Percentiles rank a stretch among this genome's conserved stretches.
phyloP scores from a whole-genome alignment of 1,284 basidiomycete genomes.

The Ustilago lituana region DNA sequence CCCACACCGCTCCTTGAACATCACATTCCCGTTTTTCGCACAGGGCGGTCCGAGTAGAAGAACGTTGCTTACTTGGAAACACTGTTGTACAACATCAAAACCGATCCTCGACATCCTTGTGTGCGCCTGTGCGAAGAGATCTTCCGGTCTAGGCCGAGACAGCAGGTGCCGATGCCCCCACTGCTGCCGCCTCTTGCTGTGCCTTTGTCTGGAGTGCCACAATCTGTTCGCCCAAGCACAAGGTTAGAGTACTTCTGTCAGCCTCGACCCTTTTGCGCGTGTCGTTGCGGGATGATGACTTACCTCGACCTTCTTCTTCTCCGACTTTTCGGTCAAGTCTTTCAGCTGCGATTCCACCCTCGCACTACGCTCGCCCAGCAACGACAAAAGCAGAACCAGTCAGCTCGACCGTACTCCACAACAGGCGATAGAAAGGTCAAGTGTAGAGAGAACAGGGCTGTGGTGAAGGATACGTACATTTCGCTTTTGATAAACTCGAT shows the following conservation, averaged over 20 bases:
- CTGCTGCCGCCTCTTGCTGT: slow-evolving; percentile 35
- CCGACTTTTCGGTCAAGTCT: slow-evolving; percentile 47
- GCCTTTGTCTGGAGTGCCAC: slow-evolving; percentile 50
- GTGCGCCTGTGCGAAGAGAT: background rate
- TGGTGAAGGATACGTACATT: slow-evolving; percentile 76
- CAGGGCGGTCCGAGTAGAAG: too few relatives aligned
- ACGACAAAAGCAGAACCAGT: too few relatives aligned
- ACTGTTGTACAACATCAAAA: slow-evolving; percentile 25
- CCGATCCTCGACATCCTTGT: background rate
- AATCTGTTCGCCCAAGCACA: slow-evolving; percentile 21
- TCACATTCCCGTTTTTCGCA: too few relatives aligned
- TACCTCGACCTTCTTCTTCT: slow-evolving; percentile 57
- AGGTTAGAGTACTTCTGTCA: too few relatives aligned
- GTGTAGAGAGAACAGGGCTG: too few relatives aligned
- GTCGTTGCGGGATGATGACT: slow-evolving; percentile 1
- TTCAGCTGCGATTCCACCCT: slow-evolving; percentile 52
- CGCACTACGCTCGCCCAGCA: too few relatives aligned
- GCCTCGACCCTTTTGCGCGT: background rate
- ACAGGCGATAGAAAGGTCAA: too few relatives aligned
- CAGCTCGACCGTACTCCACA: too few relatives aligned
- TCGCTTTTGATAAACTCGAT: slow-evolving; percentile 89
- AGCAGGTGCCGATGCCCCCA: background rate
- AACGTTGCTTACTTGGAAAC: background rate
- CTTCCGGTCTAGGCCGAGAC: slow-evolving; percentile 7
- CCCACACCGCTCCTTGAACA: too few relatives aligned